A percentile compares a stretch with the other conserved stretches of the same genome.
These are phyloP conservation scores for Aureobasidium sp. DNA, from an alignment of 2,329 filamentous ascomycete genomes.

Conservation along the genomic window DNA sequence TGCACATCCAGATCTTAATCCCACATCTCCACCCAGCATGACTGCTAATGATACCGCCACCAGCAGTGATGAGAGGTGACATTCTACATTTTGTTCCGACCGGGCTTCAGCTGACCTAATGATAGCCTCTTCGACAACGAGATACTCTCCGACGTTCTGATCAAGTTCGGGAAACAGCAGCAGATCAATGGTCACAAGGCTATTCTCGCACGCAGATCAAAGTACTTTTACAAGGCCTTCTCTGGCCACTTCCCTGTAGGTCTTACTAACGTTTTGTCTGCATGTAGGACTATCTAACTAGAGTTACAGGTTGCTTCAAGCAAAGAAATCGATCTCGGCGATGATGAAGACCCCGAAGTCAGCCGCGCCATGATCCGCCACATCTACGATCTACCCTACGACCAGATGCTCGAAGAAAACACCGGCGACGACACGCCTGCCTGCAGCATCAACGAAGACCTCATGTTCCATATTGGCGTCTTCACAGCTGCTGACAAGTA, in stretches of 20 bases:
- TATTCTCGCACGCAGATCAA: background rate
- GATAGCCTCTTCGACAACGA: background rate
- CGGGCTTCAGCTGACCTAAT: background rate
- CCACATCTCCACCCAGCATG: background rate
- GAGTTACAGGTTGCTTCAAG: background rate
- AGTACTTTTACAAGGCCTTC: background rate
- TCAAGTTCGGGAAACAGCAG: background rate
- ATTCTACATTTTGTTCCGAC: background rate
- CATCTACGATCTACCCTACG: conserved; percentile 10
- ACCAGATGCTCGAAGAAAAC: background rate
- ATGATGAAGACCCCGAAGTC: conserved; percentile 2
- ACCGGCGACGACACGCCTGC: background rate
- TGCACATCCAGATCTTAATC: background rate
- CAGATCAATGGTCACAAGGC: background rate
- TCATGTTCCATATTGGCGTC: conserved; percentile 8
- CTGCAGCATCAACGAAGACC: conserved; percentile 2
- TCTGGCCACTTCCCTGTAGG: background rate
- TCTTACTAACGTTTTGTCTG: background rate
- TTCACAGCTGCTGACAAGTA: conserved; percentile 20
- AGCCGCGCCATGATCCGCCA: conserved; percentile 9
- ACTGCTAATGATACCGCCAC: background rate
- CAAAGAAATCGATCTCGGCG: background rate
- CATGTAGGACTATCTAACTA: no score
- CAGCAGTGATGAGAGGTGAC: background rate
- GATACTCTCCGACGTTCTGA: background rate